Conservation (phyloP, 2,329 filamentous ascomycete genomes). For the Albophoma yamanashiensis region DNA sequence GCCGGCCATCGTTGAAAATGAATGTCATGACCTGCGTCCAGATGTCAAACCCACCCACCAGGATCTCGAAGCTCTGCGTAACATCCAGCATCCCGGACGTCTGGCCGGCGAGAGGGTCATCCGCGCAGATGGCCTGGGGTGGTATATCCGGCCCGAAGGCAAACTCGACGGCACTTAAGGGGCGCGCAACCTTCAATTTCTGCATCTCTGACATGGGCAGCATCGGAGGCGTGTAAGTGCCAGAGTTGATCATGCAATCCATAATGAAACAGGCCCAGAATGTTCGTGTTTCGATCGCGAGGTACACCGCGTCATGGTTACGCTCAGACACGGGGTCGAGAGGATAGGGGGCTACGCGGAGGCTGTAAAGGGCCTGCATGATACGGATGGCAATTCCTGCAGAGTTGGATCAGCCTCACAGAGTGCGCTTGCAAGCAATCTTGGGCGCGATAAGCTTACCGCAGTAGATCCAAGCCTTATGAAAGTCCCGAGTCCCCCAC, state of each 20-base stretch:
- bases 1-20: conserved; percentile 29
- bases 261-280: conserved; percentile 36
- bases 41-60: conserved; percentile 32
- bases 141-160: conserved; percentile 21
- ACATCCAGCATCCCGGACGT: conserved; percentile 11
- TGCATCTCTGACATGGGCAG: conserved; percentile 22
- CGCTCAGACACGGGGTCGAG: conserved; percentile 13
- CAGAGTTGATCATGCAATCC: conserved; percentile 31
- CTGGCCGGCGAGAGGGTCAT: conserved; percentile 1
- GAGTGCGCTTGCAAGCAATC: neutral
- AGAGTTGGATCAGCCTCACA: neutral
- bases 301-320: conserved; percentile 10
- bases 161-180: conserved; percentile 23
- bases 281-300: conserved; percentile 25
- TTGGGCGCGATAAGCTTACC: conserved; percentile 8
- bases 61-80: conserved; percentile 20
- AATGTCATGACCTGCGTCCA: conserved; percentile 29
- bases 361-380: conserved; percentile 23
- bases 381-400: conserved; percentile 25
- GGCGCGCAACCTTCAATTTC: conserved; percentile 19
- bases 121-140: conserved; percentile 1
- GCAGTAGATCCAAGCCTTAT: conserved; percentile 32
- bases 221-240: conserved; percentile 26
- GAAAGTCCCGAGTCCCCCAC: conserved; percentile 29
- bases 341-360: conserved; percentile 15